Evolutionary conservation across 441 rosid species (phyloP), one percentile per base, ranked within the genome.

Genomic region (Rhodomyrtus psidioides): DNA sequence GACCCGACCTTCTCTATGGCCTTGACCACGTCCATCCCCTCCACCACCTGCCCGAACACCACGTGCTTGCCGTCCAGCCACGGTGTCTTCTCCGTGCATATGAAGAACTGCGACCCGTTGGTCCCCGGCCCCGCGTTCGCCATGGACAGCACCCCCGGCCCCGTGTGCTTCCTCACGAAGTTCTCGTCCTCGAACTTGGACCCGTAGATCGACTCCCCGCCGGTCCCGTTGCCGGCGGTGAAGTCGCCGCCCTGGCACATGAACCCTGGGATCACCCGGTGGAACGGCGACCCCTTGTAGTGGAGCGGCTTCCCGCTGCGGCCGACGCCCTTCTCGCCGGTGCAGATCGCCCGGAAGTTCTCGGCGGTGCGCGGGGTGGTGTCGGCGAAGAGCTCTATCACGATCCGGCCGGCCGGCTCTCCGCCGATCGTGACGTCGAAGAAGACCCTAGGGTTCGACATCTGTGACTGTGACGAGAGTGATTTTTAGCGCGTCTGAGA

Each of bases 221-320:
- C 98, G 75, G 99, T 96, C 8, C 99, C 99, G 79, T 96, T 96
- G 26, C 98, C 97, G 55, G 96, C 95, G 0, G 99, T 96, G 93
- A 95, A 96, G 56, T 96, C 99, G 1, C 98, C 98, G 5, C 99
- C 99, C 89, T 96, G 98, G 85, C 98, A 95, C 98, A 96, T 95
- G 91, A 96, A 96, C 2, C 88, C 88, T 0, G 98, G 97, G 89
- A 96, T 96, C 92, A 96, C 98, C 1, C 97, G 96, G 92, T 96
- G 99, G 90, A 96, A 95, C 82, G 55, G 1, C 1, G 98, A 95
- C 2, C 98, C 96, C 75, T 95, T 95, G 92, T 90, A 95, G 94
- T 96, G 98, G 55, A 95, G 98, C 0, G 98, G 98, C 92, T 94
- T 94, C 24, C 98, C 96, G 60, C 13, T 16, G 51, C 87, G 87